Conservation (phyloP, 2,329 filamentous ascomycete species). For the Diaporthe citri region DNA sequence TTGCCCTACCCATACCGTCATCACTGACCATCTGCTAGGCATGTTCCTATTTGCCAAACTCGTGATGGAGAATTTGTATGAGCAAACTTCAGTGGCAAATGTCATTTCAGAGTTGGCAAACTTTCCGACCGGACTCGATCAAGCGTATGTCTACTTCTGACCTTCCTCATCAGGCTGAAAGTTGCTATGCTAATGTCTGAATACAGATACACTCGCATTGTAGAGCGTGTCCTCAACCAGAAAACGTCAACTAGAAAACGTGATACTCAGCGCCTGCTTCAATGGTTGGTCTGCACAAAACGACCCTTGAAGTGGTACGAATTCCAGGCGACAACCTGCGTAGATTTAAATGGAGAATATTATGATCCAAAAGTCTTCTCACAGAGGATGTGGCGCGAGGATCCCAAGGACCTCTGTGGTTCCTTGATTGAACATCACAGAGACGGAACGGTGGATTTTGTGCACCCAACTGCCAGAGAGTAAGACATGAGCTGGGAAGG, state of each 20-base stretch:
- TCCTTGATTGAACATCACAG: not conserved
- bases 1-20: not conserved
- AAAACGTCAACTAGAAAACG: not conserved
- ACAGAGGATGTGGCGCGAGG: not conserved
- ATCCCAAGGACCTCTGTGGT: not conserved
- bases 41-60: not conserved
- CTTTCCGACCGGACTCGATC: not conserved
- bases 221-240: not conserved
- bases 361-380: not conserved
- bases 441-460: not conserved
- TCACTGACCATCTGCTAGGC: not conserved
- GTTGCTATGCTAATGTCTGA: not conserved
- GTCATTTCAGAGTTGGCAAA: not conserved
- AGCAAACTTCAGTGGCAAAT: not conserved
- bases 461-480: constrained; percentile 1
- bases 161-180: not conserved
- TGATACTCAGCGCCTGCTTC: not conserved
- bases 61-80: not conserved
- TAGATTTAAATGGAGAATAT: not conserved
- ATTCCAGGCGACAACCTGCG: not conserved
- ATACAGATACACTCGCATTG: not conserved
- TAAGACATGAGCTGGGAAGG: not conserved
- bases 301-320: not conserved
- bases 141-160: not conserved
- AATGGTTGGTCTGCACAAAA: not conserved